These are phyloP conservation scores for Claviceps maximensis DNA, from an alignment of 2,329 filamentous ascomycete genomes.

Conservation along the genomic window DNA sequence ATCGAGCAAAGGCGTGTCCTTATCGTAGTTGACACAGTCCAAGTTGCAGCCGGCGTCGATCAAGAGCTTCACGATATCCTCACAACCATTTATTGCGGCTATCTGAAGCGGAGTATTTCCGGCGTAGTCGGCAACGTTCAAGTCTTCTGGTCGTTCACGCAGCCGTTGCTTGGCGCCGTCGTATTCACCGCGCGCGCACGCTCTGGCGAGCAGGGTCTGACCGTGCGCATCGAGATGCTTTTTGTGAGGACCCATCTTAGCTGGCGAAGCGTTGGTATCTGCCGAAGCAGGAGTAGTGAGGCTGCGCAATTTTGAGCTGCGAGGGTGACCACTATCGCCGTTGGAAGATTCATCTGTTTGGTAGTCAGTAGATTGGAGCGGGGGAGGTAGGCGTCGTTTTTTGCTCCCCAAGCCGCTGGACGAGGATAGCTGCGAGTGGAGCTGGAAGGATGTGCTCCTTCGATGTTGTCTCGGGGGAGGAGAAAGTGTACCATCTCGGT, in stretches of 20 bases:
- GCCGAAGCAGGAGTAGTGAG: slow-evolving; percentile 42
- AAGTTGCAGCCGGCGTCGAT: slow-evolving; percentile 75
- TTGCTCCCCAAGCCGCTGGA: slow-evolving; percentile 42
- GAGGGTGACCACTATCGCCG: slow-evolving; percentile 45
- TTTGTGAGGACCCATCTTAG: slow-evolving; percentile 60
- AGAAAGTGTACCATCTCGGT: slow-evolving; percentile 38
- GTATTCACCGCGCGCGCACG: slow-evolving; percentile 75
- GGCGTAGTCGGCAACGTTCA: slow-evolving; percentile 84
- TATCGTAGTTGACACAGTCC: slow-evolving; percentile 66
- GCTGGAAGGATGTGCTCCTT: slow-evolving; percentile 51
- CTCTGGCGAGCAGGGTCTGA: slow-evolving; percentile 78
- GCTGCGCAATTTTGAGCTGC: slow-evolving; percentile 43
- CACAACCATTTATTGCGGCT: slow-evolving; percentile 74
- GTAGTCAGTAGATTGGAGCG: slow-evolving; percentile 49
- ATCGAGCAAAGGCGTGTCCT: slow-evolving; percentile 89
- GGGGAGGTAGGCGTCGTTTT: slow-evolving; percentile 48
- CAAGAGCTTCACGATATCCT: slow-evolving; percentile 75
- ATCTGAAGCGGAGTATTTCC: slow-evolving; percentile 95
- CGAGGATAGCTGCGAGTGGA: slow-evolving; percentile 36
- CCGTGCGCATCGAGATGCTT: slow-evolving; percentile 88
- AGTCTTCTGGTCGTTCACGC: slow-evolving; percentile 68
- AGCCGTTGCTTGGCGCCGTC: slow-evolving; percentile 64
- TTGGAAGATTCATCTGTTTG: slow-evolving; percentile 54
- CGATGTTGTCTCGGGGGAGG: slow-evolving; percentile 46
- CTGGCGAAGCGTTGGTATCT: slow-evolving; percentile 50